Evolutionary conservation across 2,329 filamentous ascomycete genomes (phyloP).

Genomic region (Torrubiellomyces zombiae): DNA sequence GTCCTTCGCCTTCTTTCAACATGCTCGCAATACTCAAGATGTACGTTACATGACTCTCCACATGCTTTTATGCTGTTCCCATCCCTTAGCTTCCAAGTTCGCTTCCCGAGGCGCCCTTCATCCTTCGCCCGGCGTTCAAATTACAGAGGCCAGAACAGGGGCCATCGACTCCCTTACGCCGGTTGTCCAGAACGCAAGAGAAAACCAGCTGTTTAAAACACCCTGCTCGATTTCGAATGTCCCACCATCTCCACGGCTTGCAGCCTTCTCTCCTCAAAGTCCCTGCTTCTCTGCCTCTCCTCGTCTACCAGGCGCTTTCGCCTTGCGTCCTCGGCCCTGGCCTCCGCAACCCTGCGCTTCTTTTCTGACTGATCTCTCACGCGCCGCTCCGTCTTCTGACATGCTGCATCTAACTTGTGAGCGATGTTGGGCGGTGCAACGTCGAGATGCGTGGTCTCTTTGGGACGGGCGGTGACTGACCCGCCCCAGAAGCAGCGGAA

Average conservation of each 20-base stretch:
- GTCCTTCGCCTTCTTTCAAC: too few species aligned
- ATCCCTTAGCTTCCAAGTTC: too few species aligned
- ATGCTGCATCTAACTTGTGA: slow-evolving; percentile 30
- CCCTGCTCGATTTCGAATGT: too few species aligned
- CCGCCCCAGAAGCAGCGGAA: slow-evolving; percentile 42
- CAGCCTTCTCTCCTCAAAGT: slow-evolving; percentile 30
- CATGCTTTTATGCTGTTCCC: too few species aligned
- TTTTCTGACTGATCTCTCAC: slow-evolving; percentile 23
- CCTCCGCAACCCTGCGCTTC: slow-evolving; percentile 24
- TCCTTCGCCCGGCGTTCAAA: too few species aligned
- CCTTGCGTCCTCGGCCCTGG: slow-evolving; percentile 25
- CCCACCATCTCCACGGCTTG: slow-evolving; percentile 27
- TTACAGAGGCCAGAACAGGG: too few species aligned
- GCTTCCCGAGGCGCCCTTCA: too few species aligned
- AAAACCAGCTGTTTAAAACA: too few species aligned
- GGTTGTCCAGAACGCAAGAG: too few species aligned
- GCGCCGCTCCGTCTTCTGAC: slow-evolving; percentile 26
- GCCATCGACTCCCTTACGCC: too few species aligned
- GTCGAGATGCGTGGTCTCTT: slow-evolving; percentile 10
- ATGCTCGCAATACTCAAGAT: too few species aligned
- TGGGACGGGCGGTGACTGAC: slow-evolving; percentile 25
- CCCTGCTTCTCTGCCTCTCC: slow-evolving; percentile 31
- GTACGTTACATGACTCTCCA: too few species aligned
- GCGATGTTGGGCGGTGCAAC: slow-evolving; percentile 23
- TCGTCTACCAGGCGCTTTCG: slow-evolving; percentile 23